Evolutionary conservation across 345 rosid genomes (phyloP).

Genomic region (Eucalyptus cladocalyx): DNA sequence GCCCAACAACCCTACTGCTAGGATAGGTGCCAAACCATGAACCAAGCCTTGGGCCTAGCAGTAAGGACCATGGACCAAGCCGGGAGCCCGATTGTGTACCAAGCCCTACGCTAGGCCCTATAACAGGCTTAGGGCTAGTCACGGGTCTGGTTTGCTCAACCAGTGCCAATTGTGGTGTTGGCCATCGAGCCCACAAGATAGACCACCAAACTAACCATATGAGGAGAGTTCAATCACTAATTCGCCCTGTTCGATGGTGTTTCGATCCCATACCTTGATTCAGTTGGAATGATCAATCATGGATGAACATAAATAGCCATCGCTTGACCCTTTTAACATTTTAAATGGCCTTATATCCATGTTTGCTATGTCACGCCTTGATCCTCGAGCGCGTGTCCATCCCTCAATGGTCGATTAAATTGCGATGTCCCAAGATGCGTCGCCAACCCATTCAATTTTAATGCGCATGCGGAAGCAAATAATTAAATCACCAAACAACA

Average conservation of each 20-base stretch:
- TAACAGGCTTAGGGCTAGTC: too few relatives aligned
- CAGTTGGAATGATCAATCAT: background rate
- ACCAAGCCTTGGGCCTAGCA: too few relatives aligned
- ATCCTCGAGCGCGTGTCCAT: fast-evolving
- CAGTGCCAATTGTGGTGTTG: fast-evolving
- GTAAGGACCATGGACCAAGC: too few relatives aligned
- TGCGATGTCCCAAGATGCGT: fast-evolving
- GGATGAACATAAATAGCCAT: background rate
- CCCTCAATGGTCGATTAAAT: too few relatives aligned
- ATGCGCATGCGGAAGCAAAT: too few relatives aligned
- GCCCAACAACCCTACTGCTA: too few relatives aligned
- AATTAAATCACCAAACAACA: too few relatives aligned
- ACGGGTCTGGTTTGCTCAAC: too few relatives aligned
- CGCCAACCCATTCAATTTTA: too few relatives aligned
- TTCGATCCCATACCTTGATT: background rate
- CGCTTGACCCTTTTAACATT: background rate
- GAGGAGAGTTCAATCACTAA: background rate
- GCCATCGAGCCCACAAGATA: background rate
- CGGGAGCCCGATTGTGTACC: fast-evolving
- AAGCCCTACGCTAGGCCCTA: too few relatives aligned
- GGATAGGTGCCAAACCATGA: too few relatives aligned
- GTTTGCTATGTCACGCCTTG: background rate
- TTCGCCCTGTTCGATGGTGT: background rate
- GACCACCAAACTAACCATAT: background rate
- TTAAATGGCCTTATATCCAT: background rate